Conservation (phyloP, 305 asterid species). For the Rubia peregrina region DNA sequence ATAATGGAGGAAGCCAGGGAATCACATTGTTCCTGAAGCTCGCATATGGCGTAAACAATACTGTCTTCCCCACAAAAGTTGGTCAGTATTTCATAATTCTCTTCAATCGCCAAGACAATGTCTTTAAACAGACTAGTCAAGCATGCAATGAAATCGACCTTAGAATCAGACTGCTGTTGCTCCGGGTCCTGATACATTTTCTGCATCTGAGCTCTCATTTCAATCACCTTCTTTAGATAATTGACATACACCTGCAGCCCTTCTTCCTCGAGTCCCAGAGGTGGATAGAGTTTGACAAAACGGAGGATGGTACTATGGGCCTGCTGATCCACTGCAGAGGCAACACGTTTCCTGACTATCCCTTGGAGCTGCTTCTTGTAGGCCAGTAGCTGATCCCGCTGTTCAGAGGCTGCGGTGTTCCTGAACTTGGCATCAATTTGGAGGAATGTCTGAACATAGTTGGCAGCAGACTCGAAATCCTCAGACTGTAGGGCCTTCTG, state of each 20-base stretch:
- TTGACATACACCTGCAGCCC: slow-evolving; percentile 70
- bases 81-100: slow-evolving; percentile 64
- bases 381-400: slow-evolving; percentile 71
- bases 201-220: slow-evolving; percentile 58
- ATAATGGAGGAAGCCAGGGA: slow-evolving; percentile 67
- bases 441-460: slow-evolving; percentile 59
- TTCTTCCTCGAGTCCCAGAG: slow-evolving; percentile 76
- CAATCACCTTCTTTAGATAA: slow-evolving; percentile 64
- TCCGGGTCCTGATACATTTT: slow-evolving; percentile 24
- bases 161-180: slow-evolving; percentile 1
- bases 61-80: slow-evolving; percentile 86
- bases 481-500: slow-evolving; percentile 59
- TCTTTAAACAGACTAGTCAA: slow-evolving; percentile 82
- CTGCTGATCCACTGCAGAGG: slow-evolving; percentile 68
- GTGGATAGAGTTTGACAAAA: slow-evolving; percentile 66
- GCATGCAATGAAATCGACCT: slow-evolving; percentile 54
- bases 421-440: slow-evolving; percentile 69
- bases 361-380: slow-evolving; percentile 76
- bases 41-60: slow-evolving; percentile 79
- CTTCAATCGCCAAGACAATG: slow-evolving; percentile 82
- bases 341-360: slow-evolving; percentile 52
- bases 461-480: slow-evolving; percentile 77
- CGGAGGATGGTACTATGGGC: slow-evolving; percentile 71
- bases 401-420: slow-evolving; percentile 43
- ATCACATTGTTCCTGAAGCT: slow-evolving; percentile 93